Evolutionary conservation across 441 rosid species (phyloP).

Genomic region (Sinapis alba): DNA sequence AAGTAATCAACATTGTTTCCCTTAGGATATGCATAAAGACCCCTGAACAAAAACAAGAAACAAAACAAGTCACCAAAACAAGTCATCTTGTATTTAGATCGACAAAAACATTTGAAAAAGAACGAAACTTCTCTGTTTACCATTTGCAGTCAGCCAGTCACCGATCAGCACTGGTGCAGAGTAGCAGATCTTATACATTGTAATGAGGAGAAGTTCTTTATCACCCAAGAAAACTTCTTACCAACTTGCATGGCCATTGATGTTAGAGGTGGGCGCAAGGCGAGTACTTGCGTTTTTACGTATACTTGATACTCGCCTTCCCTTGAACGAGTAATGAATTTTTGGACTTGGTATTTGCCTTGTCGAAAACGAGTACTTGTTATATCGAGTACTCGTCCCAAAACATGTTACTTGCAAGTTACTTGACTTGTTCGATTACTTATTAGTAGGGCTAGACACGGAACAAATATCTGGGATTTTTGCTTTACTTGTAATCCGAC

Average conservation of each 20-base stretch:
- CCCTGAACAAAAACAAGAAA: background rate
- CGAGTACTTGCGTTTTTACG: too few relatives aligned
- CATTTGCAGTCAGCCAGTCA: slow-evolving; percentile 17
- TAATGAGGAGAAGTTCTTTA: background rate
- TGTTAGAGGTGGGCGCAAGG: too few relatives aligned
- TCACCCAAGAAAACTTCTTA: background rate
- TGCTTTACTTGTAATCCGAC: too few relatives aligned
- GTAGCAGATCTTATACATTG: background rate
- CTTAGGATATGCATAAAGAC: background rate
- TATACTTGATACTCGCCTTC: too few relatives aligned
- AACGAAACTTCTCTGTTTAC: background rate
- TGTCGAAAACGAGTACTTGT: too few relatives aligned
- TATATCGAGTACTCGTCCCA: too few relatives aligned
- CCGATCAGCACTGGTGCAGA: background rate
- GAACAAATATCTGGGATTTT: too few relatives aligned
- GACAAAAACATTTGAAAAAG: background rate
- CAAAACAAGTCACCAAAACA: background rate
- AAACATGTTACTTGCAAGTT: too few relatives aligned
- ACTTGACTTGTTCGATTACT: too few relatives aligned
- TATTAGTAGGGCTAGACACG: too few relatives aligned
- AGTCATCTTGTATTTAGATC: background rate
- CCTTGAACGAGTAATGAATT: too few relatives aligned
- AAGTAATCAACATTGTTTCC: background rate
- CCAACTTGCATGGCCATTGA: background rate
- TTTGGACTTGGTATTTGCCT: too few relatives aligned